Evolutionary conservation across 139 green algal genomes (phyloP), one percentile per base, ranked within the genome.

Genomic region (Tetradesmus obliquus): DNA sequence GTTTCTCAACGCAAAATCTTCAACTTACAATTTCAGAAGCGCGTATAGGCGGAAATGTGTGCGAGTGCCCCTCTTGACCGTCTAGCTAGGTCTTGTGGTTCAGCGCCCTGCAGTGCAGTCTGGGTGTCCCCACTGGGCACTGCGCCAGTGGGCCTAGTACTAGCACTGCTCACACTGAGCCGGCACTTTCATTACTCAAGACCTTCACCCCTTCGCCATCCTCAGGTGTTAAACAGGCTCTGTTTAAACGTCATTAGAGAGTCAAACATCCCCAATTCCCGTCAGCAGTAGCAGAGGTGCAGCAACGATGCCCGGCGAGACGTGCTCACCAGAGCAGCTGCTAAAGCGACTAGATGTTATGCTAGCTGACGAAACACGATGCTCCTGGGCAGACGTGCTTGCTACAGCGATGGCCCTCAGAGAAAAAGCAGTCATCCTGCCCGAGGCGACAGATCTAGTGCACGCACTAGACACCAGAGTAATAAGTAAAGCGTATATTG

Each of bases 391-490:
- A 24, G 55, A 72, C 55, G 82, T 87, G 55, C 82, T 87, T 58
- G 19, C 82, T 72, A 72, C 82, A 55, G 82, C 82, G 54, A 5
- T 87, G 2, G 82, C 82, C 24, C 24, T 87, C 0, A 74, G 51
- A 51, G 15, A 3, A 3, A 87, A 74, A 7, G 55, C 62, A 5
- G 5, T 87, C 55, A 24, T 58, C 24, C 13, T 55, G 20, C 82
- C 82, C 8, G 82, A 87, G 13, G 82, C 82, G 0, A n/a, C n/a
- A 3, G 19, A 87, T 20, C 13, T 87, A 5, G 55, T 87, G 82
- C 82, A 74, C 15, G 54, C 24, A 87, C 55, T 87, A 19, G 82
- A 74, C 55, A 19, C 22, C 55, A 87, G 74, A n/a, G 55, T 87
- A n/a, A 45, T 87, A 55, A 24, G 55, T 24, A 87, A 19, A 87